phyloP scores from a whole-genome alignment of 176 grass and related monocot species.

The Saccharum officinarum region DNA sequence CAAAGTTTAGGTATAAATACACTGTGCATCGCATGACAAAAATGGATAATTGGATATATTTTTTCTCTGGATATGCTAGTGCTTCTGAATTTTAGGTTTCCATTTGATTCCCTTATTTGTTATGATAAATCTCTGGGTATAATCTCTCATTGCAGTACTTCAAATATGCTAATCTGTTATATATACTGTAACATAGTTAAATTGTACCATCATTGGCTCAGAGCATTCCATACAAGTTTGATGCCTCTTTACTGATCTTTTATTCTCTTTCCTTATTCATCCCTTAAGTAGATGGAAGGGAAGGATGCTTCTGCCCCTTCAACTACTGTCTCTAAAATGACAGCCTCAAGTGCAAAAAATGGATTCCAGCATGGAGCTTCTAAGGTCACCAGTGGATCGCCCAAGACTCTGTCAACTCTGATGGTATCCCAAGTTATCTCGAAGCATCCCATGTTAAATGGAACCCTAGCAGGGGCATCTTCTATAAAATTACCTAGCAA shows the following conservation, averaged over 20 bases:
- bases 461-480: conserved; percentile 26
- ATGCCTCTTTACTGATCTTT: conserved; percentile 1
- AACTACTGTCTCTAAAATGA: conserved; percentile 38
- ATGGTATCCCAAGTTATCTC: conserved; percentile 31
- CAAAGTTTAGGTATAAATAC: neutral
- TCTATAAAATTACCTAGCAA: conserved; percentile 19
- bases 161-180: too few relatives aligned
- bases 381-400: conserved; percentile 25
- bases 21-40: neutral
- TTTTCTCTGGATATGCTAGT: neutral
- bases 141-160: neutral
- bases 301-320: conserved; percentile 43
- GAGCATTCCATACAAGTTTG: neutral
- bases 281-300: conserved; percentile 57
- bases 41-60: neutral
- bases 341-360: neutral
- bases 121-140: neutral
- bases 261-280: conserved; percentile 1
- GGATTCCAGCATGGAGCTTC: conserved; percentile 38
- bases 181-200: too few relatives aligned
- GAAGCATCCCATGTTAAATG: conserved; percentile 46
- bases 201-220: too few relatives aligned
- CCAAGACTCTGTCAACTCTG: conserved; percentile 16
- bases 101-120: neutral
- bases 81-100: neutral